Base-by-base conservation (phyloP, 768 basidiomycete species). In the Phanerochaete sordida region DNA sequence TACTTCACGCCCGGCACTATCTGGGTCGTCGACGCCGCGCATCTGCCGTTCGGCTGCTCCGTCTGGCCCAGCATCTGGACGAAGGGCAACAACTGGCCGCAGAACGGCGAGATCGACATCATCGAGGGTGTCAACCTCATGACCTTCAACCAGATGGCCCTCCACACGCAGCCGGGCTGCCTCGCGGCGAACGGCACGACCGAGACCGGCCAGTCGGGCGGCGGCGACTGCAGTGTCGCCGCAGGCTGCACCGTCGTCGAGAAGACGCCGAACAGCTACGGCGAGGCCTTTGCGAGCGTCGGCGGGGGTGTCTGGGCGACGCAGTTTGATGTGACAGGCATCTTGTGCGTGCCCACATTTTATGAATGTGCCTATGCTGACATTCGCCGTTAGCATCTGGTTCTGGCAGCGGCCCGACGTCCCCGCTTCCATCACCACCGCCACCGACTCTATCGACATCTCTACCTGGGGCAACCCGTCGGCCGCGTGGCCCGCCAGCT, bases 221-320 rank as follows among this genome's bases (percentile, higher is more conserved):
- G 15, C 4, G 30, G 26, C 21, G 50, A 53, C 35, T 62, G 60
- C 37, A 13, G 6, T 6, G 7, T 51, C 33, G 7, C 19, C 43
- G 3, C 35, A 50, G 66, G 66, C 15, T 69, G 69, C 60, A 64
- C 65, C 16, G 64, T 67, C 33, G 62, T 60, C 44, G 76, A 76
- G 59, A 72, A 67, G 27, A 71, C 72, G 55, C 61, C 69, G 21
- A 74, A 75, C 59, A 77, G 75, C 47, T 80, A 70, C 53, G 78
- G 79, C 9, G 64, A 64, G 9, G 73, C 67, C 9, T 83, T 83
- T 59, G 75, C 75, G 2, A 50, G 66, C 2, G 78, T 75, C 0
- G 83, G 84, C 23, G 85, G 85, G 13, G 85, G 85, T 8, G 83
- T 86, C 1, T 93, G 77, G 71, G 88, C 87, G 0, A 77, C 85